phyloP scores from a whole-genome alignment of 2,329 filamentous ascomycete genomes.

The Clonostachys solani region DNA sequence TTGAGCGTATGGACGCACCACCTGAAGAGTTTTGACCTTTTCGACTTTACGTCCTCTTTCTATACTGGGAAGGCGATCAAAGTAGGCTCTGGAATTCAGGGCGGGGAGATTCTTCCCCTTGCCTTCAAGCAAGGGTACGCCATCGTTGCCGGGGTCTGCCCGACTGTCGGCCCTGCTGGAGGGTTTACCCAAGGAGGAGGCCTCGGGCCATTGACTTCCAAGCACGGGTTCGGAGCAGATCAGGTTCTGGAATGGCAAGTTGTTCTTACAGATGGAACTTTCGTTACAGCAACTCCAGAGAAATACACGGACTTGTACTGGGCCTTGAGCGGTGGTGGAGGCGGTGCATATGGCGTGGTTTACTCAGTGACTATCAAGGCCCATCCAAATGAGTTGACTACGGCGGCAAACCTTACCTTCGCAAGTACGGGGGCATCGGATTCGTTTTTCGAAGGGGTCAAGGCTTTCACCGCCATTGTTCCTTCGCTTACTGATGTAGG shows the following conservation, averaged over 20 bases:
- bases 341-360: slow-evolving; percentile 48
- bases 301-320: slow-evolving; percentile 49
- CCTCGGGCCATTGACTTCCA: slow-evolving; percentile 37
- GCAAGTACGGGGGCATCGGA: slow-evolving; percentile 23
- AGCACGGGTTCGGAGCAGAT: slow-evolving; percentile 47
- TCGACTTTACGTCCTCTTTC: slow-evolving; percentile 7
- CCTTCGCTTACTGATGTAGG: too few relatives aligned
- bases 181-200: slow-evolving; percentile 54
- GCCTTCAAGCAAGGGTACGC: slow-evolving; percentile 28
- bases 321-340: slow-evolving; percentile 48
- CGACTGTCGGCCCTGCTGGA: slow-evolving; percentile 46
- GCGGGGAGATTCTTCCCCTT: slow-evolving; percentile 40
- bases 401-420: slow-evolving; percentile 18
- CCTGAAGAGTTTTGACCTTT: slow-evolving; percentile 20
- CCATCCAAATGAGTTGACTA: slow-evolving; percentile 11
- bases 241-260: slow-evolving; percentile 45
- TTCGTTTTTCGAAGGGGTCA: slow-evolving; percentile 16
- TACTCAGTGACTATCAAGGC: slow-evolving; percentile 42
- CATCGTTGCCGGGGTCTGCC: slow-evolving; percentile 41
- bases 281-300: slow-evolving; percentile 30
- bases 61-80: slow-evolving; percentile 41
- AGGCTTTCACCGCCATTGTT: too few relatives aligned
- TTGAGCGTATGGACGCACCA: slow-evolving; percentile 33
- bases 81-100: slow-evolving; percentile 46
- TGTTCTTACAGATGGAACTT: slow-evolving; percentile 35